Evolutionary conservation across 2,329 filamentous ascomycete genomes (phyloP).

Genomic region (Hypoxylon sp.): DNA sequence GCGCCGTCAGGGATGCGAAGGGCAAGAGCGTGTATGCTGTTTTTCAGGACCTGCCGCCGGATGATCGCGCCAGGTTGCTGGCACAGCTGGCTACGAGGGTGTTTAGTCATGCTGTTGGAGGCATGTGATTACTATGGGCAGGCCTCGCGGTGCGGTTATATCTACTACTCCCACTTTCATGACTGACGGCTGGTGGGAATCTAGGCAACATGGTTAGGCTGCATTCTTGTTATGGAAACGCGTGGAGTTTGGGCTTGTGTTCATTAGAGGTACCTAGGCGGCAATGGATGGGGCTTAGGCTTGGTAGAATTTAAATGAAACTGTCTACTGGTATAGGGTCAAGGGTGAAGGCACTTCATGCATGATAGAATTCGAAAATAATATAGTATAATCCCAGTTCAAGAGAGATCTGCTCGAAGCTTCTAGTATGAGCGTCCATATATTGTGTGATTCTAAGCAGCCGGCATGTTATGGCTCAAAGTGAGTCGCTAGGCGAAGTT

Average conservation of each 20-base stretch:
- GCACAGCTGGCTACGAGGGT: slow-evolving; percentile 89
- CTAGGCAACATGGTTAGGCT: slow-evolving; percentile 9
- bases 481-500: not conserved
- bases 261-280: not conserved
- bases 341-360: not conserved
- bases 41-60: slow-evolving; percentile 87
- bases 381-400: not conserved
- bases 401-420: not conserved
- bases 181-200: not conserved
- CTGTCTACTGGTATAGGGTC: not conserved
- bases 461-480: not conserved
- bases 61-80: slow-evolving; percentile 84
- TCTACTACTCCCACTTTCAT: not conserved
- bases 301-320: slow-evolving; percentile 3
- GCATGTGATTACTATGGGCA: slow-evolving; percentile 58
- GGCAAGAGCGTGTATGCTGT: slow-evolving; percentile 97
- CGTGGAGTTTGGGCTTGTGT: slow-evolving; percentile 32
- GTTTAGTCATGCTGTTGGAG: slow-evolving; percentile 80
- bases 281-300: slow-evolving; percentile 2
- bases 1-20: slow-evolving; percentile 87
- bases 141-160: not conserved
- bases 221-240: slow-evolving; percentile 15
- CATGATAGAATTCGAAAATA: slow-evolving; percentile 1
- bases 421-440: not conserved
- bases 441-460: not conserved